Conservation (phyloP, 176 grass and related monocot genomes). For the Cymbopogon citratus region DNA sequence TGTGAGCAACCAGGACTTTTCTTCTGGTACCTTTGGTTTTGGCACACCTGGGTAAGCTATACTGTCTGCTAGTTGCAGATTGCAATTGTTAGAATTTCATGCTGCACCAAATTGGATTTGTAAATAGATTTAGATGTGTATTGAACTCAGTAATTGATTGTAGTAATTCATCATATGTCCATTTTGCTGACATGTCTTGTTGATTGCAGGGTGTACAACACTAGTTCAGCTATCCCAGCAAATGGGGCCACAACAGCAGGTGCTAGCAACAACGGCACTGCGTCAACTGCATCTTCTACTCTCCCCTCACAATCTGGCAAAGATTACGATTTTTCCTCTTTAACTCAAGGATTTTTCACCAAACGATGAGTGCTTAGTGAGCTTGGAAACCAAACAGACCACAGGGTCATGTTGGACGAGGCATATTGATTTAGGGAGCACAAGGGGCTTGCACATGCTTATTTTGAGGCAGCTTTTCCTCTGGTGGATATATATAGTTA, state of each 20-base stretch:
- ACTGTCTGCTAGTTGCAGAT: background rate
- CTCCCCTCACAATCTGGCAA: constrained; percentile 54
- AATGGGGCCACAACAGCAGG: constrained; percentile 38
- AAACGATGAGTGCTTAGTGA: constrained; percentile 47
- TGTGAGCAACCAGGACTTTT: constrained; percentile 34
- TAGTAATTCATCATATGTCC: background rate
- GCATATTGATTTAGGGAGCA: constrained; percentile 21
- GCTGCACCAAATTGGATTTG: background rate
- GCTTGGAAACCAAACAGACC: background rate
- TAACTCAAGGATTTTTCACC: constrained; percentile 82
- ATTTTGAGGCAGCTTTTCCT: constrained; percentile 28
- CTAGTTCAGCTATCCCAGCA: constrained; percentile 22
- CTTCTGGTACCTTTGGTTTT: constrained; percentile 53
- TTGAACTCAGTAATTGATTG: background rate
- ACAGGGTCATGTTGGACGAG: background rate
- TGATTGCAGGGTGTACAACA: constrained; percentile 54
- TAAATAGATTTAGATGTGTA: background rate
- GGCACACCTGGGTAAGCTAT: constrained; percentile 57
- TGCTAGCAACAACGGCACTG: constrained; percentile 38
- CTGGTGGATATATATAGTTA: constrained; percentile 32
- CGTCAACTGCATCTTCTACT: constrained; percentile 36
- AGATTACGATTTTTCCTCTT: constrained; percentile 89
- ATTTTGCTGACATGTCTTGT: background rate
- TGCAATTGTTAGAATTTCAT: background rate
- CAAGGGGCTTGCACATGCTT: constrained; percentile 7